Evolutionary conservation across 768 basidiomycete genomes (phyloP), one percentile per base, ranked within the genome.

Genomic region (Trametes elegans): DNA sequence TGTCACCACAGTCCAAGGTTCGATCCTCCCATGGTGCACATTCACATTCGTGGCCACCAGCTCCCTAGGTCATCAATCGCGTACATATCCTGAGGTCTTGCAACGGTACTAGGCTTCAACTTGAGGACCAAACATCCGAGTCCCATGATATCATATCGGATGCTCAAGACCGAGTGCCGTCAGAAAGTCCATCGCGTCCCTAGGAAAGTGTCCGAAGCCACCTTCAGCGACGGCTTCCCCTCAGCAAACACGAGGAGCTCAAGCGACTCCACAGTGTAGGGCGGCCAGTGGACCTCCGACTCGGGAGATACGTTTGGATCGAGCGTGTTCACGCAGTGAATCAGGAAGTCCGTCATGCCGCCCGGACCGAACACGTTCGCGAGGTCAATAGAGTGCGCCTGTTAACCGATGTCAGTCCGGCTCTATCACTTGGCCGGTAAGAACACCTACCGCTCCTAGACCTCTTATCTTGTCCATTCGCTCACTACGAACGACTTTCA

Each of bases 341-440:
- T 71, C 14, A 81, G 68, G 60, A 76, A 74, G 61, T 79, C 76
- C 4, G 74, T 65, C 63, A 81, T 67, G 53, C 79, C 77, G 13
- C 71, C 71, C 3, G 68, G 73, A 1, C 66, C 69, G 49, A 76
- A 82, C 21, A 77, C 62, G 27, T 77, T 72, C 8, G 70, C 49
- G 5, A 80, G 21, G 54, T 83, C 79, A 0, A 75, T 71, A 9
- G 60, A 61, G 52, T 82, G 81, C 18, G 70, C 66, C 77, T 80
- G 34, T 28, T 2, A 44, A n/a, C 8, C 46, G 5, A 27, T n/a
- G 10, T 14, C 5, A 9, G 2, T 5, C 6, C 23, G 11, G 1
- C 1, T 2, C 26, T 13, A 11, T 5, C 9, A 13, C 23, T 2
- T 11, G 4, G 9, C 23, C 13, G 2, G 10, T 6, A 31, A 23